phyloP scores from a whole-genome alignment of 495 filamentous ascomycete species.

The Aspergillus steynii region DNA sequence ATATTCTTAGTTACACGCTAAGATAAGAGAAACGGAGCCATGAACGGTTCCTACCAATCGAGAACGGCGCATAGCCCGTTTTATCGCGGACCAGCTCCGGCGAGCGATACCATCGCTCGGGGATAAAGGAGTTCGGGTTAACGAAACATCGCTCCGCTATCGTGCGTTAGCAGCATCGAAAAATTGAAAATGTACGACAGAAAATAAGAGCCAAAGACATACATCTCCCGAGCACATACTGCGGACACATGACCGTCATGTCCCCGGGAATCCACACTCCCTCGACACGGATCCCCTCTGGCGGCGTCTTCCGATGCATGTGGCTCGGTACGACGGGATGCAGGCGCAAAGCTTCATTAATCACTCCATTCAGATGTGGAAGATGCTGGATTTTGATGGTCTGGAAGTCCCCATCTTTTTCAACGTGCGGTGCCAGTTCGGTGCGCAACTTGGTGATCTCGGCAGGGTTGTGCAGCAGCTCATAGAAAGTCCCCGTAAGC shows the following conservation, averaged over 20 bases:
- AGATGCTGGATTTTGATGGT: slow-evolving; percentile 24
- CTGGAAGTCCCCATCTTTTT: slow-evolving; percentile 2
- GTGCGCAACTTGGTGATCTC: slow-evolving; percentile 25
- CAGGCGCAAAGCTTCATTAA: slow-evolving; percentile 52
- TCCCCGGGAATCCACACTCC: slow-evolving; percentile 44
- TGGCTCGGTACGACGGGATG: slow-evolving; percentile 41
- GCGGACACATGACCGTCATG: slow-evolving; percentile 37
- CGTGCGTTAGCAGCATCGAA: neutral
- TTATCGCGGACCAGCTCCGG: slow-evolving; percentile 26
- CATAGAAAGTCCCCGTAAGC: slow-evolving; percentile 38
- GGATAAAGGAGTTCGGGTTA: slow-evolving; percentile 44
- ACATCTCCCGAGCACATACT: slow-evolving; percentile 33
- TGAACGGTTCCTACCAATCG: neutral
- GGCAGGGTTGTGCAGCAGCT: slow-evolving; percentile 30
- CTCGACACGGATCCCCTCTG: slow-evolving; percentile 45
- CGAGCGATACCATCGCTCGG: slow-evolving; percentile 51
- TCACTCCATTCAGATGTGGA: slow-evolving; percentile 44
- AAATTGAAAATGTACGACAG: neutral
- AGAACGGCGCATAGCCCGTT: slow-evolving; percentile 10
- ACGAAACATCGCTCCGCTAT: slow-evolving; percentile 22
- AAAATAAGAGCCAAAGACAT: slow-evolving; percentile 2
- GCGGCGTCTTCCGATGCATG: slow-evolving; percentile 39
- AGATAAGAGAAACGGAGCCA: neutral
- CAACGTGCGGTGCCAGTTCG: slow-evolving; percentile 23
- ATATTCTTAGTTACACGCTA: too few species aligned